Conservation (phyloP, 768 basidiomycete species). For the Lentinula raphanica region DNA sequence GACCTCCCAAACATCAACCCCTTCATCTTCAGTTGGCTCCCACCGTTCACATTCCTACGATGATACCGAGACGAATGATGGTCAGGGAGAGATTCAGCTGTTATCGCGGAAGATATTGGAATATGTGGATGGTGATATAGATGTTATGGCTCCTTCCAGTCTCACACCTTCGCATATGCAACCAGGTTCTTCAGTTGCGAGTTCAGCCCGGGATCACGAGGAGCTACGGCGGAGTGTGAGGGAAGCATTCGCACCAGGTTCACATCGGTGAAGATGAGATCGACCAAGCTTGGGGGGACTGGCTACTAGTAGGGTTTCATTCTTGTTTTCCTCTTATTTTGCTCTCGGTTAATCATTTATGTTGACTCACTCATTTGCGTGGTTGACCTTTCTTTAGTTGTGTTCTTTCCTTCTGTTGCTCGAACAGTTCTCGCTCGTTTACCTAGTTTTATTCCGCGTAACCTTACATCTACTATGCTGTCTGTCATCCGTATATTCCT, state of each 20-base stretch:
- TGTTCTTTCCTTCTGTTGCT: slow-evolving; percentile 13
- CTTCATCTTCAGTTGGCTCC: slow-evolving; percentile 69
- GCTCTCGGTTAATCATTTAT: not conserved
- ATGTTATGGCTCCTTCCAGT: slow-evolving; percentile 55
- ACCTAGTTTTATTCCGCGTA: slow-evolving; percentile 12
- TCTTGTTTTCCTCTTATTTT: slow-evolving; percentile 10
- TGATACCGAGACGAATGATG: slow-evolving; percentile 81
- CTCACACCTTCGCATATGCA: slow-evolving; percentile 61
- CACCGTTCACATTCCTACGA: slow-evolving; percentile 74
- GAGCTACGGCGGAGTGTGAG: slow-evolving; percentile 77
- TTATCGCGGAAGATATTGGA: slow-evolving; percentile 83
- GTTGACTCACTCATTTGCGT: not conserved
- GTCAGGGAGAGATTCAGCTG: slow-evolving; percentile 86
- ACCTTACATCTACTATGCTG: slow-evolving; percentile 12
- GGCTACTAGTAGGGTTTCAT: not conserved
- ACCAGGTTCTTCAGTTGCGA: slow-evolving; percentile 63
- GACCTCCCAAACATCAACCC: slow-evolving; percentile 61
- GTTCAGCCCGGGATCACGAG: slow-evolving; percentile 66
- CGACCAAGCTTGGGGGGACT: not conserved
- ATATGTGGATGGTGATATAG: slow-evolving; percentile 72
- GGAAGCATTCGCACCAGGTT: slow-evolving; percentile 71
- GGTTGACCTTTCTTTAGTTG: slow-evolving; percentile 5
- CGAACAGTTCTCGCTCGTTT: slow-evolving; percentile 3
- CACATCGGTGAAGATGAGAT: slow-evolving; percentile 38
- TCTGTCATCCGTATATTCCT: not conserved